Conservation (phyloP, 495 filamentous ascomycete genomes). For the Hypoxylon fuscum region DNA sequence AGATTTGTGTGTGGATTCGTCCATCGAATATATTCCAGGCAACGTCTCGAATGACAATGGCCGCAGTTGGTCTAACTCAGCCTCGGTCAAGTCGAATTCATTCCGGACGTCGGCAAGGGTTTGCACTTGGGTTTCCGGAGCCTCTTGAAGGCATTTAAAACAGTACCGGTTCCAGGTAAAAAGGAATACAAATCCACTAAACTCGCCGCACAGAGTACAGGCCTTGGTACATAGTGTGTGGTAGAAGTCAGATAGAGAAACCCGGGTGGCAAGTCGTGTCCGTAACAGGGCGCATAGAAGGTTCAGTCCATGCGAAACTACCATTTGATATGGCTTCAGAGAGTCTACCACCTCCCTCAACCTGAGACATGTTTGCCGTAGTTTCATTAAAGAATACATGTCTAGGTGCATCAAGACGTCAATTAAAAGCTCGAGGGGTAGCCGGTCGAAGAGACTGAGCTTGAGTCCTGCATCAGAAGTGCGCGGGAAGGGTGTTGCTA, state of each 20-base stretch:
- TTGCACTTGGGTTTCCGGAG: slow-evolving; percentile 44
- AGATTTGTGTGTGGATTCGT: slow-evolving; percentile 39
- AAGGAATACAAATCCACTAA: slow-evolving; percentile 49
- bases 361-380: slow-evolving; percentile 50
- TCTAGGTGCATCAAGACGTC: slow-evolving; percentile 48
- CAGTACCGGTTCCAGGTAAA: slow-evolving; percentile 50
- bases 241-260: slow-evolving; percentile 50
- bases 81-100: slow-evolving; percentile 47
- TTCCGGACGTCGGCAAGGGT: slow-evolving; percentile 45
- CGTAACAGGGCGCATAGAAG: slow-evolving; percentile 53
- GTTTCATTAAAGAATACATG: slow-evolving; percentile 50
- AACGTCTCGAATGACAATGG: slow-evolving; percentile 50
- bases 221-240: slow-evolving; percentile 47
- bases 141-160: slow-evolving; percentile 44
- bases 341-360: slow-evolving; percentile 49
- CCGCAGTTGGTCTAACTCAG: slow-evolving; percentile 34
- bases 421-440: slow-evolving; percentile 51
- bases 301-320: slow-evolving; percentile 48
- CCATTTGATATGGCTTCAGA: slow-evolving; percentile 46
- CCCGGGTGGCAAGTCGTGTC: slow-evolving; percentile 40
- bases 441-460: slow-evolving; percentile 44
- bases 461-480: slow-evolving; percentile 40
- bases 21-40: slow-evolving; percentile 50
- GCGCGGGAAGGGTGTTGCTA: slow-evolving; percentile 48
- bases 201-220: slow-evolving; percentile 48